Percentiles rank a stretch among this genome's conserved stretches.
phyloP scores from a whole-genome alignment of 352 stramenopile species.

The Globisporangium heterothallicum region DNA sequence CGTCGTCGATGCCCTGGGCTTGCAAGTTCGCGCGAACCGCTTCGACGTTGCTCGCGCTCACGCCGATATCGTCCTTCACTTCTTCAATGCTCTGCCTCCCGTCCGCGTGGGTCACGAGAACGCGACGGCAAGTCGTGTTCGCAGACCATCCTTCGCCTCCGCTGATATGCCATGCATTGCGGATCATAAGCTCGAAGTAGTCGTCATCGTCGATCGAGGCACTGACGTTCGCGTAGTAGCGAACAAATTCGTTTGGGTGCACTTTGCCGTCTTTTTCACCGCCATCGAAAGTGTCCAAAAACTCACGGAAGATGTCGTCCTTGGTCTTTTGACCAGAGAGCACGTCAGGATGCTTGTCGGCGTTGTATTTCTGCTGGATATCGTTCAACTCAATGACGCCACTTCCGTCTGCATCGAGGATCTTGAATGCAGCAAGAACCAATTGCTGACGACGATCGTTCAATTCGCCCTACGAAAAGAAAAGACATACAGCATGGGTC shows the following conservation, averaged over 20 bases:
- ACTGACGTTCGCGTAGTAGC: conserved; percentile 80
- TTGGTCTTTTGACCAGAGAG: conserved; percentile 27
- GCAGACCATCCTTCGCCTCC: conserved; percentile 50
- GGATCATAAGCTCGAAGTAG: conserved; percentile 85
- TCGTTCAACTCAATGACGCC: conserved; percentile 52
- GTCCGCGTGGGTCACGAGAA: conserved; percentile 52
- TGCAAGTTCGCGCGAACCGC: conserved; percentile 38
- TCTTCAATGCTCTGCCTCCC: conserved; percentile 43
- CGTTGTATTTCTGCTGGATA: conserved; percentile 41
- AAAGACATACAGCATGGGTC: conserved; percentile 6
- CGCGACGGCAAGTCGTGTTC: conserved; percentile 64
- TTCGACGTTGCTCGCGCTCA: conserved; percentile 22
- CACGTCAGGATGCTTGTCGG: conserved; percentile 49
- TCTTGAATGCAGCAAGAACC: conserved; percentile 62
- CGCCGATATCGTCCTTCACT: conserved; percentile 38
- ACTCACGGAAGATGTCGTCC: conserved; percentile 30
- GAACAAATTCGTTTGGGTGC: conserved; percentile 27
- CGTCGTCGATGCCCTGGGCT: conserved; percentile 26
- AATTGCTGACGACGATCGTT: conserved; percentile 42
- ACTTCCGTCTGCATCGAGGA: conserved; percentile 52
- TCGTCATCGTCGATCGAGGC: conserved; percentile 71
- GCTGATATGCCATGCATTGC: conserved; percentile 77
- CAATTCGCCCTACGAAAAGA: conserved; percentile 21
- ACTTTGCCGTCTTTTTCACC: conserved; percentile 30
- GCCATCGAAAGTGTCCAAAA: conserved; percentile 33